A percentile compares a stretch with the other conserved stretches of the same genome.
These are phyloP conservation scores for Euphorbia peplus DNA, from an alignment of 345 rosid species.

Conservation along the genomic window DNA sequence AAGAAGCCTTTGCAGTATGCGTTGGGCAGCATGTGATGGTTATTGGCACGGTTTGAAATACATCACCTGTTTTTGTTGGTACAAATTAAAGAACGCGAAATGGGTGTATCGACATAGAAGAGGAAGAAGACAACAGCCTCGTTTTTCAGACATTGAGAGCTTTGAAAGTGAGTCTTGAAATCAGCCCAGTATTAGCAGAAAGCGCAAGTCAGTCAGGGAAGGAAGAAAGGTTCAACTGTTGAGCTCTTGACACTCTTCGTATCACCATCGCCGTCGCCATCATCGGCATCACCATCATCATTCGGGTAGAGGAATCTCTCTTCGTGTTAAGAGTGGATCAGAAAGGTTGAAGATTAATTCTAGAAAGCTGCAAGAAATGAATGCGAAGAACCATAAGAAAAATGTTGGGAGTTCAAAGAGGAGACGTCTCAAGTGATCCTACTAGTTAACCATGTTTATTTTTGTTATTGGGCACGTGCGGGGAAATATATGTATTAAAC, in stretches of 20 bases:
- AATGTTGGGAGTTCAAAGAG: constrained; percentile 16
- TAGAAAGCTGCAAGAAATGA: constrained; percentile 24
- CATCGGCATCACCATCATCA: constrained; percentile 24
- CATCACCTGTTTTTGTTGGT: constrained; percentile 25
- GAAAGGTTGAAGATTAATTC: constrained; percentile 39
- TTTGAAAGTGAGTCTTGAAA: constrained; percentile 6
- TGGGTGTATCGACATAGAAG: constrained; percentile 12
- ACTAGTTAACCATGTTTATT: too few relatives aligned
- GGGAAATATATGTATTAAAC: too few relatives aligned
- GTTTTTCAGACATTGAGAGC: constrained; percentile 10
- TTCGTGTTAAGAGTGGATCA: constrained; percentile 39
- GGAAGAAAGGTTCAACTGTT: constrained; percentile 11
- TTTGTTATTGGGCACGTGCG: too few relatives aligned
- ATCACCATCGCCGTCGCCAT: constrained; percentile 22
- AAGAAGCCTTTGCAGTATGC: constrained; percentile 67
- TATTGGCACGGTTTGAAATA: constrained; percentile 54
- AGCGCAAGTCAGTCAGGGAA: constrained; percentile 14
- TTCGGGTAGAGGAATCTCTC: constrained; percentile 37
- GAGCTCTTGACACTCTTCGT: not conserved
- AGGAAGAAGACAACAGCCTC: constrained; percentile 26
- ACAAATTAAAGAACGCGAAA: constrained; percentile 14
- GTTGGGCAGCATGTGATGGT: constrained; percentile 55
- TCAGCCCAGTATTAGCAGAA: not conserved
- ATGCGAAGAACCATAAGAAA: constrained; percentile 14
- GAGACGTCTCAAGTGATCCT: constrained; percentile 3